Base-by-base conservation (phyloP, 331 rosid genomes). In the Telfairia occidentalis region DNA sequence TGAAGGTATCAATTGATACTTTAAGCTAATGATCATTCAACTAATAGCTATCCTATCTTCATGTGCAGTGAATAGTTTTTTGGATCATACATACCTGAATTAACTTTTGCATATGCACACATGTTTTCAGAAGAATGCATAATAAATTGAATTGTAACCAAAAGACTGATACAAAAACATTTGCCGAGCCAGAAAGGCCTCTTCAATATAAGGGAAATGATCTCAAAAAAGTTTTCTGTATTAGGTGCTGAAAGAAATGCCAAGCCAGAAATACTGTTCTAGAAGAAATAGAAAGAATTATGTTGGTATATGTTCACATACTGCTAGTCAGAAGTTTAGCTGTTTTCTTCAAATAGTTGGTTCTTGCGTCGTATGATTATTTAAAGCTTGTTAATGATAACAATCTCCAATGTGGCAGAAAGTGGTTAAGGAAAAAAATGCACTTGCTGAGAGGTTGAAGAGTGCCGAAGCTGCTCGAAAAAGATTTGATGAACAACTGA, bases 401-500 rank as follows among this genome's bases (percentile, higher is more conserved):
- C 34, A 13, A 63, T 46, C 52, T 76, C 38, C 64, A 37, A 76
- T 72, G 72, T 67, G 77, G 83, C 96, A 95, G 99, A 95, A 92
- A 90, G 79, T 95, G 50, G 85, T 92, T 46, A 95, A 92, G 88
- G 99, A 95, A 89, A 95, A 95, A 81, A 95, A 92, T 85, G 91
- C 90, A 15, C 94, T 95, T 32, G 86, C 99, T 72, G 99, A 95
- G 79, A 90, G 97, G 85, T 78, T 95, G 85, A 95, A 90, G 86
- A 79, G 84, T 78, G 97, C 97, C 19, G 97, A 95, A 82, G 92
- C 85, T 75, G 99, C 97, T 21, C 90, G 97, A 49, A 92, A 89
- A 89, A 86, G 96, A 83, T 95, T 92, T 92, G 99, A 95, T 48
- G 99, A 95, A 82, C 97, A 95, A 77, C 86, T 92, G 80, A 95